Conservation (phyloP, 345 rosid genomes). For the Corchorus capsularis region DNA sequence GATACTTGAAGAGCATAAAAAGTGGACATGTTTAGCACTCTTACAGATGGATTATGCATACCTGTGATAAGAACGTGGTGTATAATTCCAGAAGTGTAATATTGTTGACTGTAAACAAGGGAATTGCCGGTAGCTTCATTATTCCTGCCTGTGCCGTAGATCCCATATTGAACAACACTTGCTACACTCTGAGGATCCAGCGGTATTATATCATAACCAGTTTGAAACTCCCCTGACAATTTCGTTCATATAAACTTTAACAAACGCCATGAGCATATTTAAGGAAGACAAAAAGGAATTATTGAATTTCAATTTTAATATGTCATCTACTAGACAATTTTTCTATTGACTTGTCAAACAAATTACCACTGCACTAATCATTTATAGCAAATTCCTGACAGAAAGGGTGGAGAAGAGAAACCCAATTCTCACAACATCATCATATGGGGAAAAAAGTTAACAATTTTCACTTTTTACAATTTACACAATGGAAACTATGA, state of each 20-base stretch:
- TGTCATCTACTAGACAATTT: background rate
- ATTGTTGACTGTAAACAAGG: constrained; percentile 62
- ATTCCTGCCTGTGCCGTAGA: constrained; percentile 25
- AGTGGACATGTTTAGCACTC: constrained; percentile 1
- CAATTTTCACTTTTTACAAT: background rate
- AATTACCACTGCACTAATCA: background rate
- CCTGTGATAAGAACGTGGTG: constrained; percentile 81
- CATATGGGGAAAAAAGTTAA: background rate
- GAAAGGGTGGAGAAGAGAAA: background rate
- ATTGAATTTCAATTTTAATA: background rate
- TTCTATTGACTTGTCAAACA: background rate
- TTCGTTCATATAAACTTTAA: background rate
- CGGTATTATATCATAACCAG: constrained; percentile 48
- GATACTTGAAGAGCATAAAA: background rate
- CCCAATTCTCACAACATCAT: background rate
- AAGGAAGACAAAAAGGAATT: background rate
- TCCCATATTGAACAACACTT: constrained; percentile 66
- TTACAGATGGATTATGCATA: constrained; percentile 20
- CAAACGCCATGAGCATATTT: background rate
- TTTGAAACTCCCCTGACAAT: constrained; percentile 59
- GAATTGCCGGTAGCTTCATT: constrained; percentile 54
- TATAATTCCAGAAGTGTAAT: constrained; percentile 84
- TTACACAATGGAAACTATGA: too few relatives aligned
- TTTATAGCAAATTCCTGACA: background rate
- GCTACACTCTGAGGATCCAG: constrained; percentile 50